phyloP scores from a whole-genome alignment of 73 alveolate genomes.

The Breviolum minutum region DNA sequence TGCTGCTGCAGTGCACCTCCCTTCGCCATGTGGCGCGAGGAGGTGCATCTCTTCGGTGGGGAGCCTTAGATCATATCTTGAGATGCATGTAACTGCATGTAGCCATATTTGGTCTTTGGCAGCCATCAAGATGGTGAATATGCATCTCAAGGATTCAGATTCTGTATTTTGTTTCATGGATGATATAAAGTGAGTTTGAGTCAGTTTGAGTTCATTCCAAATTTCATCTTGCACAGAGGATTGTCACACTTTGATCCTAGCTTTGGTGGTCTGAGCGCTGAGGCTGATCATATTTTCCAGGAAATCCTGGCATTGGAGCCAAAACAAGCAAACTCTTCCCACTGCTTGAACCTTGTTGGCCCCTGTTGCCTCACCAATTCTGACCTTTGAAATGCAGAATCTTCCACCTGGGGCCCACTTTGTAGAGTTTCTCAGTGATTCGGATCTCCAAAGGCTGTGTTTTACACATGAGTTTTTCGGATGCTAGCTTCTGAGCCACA shows the following conservation, averaged over 20 bases:
- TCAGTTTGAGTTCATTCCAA: too few species aligned
- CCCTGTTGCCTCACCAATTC: neutral
- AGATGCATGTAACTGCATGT: too few species aligned
- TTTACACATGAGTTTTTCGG: neutral
- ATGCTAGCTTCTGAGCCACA: too few species aligned
- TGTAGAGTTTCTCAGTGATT: too few species aligned
- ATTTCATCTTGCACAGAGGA: too few species aligned
- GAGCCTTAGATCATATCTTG: neutral
- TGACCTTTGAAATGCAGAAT: slow-evolving; percentile 45
- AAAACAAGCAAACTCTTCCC: slow-evolving; percentile 29
- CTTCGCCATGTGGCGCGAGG: neutral
- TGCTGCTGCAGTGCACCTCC: slow-evolving; percentile 21
- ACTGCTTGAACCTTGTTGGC: neutral
- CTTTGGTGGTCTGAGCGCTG: neutral
- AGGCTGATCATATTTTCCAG: slow-evolving; percentile 12
- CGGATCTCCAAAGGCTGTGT: neutral
- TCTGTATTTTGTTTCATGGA: too few species aligned
- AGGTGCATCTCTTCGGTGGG: neutral
- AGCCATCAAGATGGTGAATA: too few species aligned
- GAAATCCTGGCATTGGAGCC: neutral
- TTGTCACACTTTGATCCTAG: neutral
- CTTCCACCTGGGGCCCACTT: slow-evolving; percentile 11
- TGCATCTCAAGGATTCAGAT: too few species aligned
- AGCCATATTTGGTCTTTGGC: too few species aligned
- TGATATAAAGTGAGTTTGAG: too few species aligned